Base-by-base conservation (phyloP, 2,329 filamentous ascomycete species). In the Ceratocystis colombiana region DNA sequence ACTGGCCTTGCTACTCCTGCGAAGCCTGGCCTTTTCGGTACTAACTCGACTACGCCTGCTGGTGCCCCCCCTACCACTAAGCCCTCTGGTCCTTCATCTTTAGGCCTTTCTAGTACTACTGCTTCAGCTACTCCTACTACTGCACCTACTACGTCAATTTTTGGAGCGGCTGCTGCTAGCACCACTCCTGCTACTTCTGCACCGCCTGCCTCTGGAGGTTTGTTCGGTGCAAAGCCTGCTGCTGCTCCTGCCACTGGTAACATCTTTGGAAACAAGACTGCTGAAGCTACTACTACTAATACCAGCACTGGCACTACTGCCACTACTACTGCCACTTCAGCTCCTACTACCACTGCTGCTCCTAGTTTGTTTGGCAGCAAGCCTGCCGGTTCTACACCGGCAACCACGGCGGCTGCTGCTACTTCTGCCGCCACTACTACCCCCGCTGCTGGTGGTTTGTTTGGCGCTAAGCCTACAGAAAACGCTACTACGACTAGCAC, bases 381-480 rank as follows among this genome's bases (percentile, higher is more conserved):
- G 37, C 46, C 70, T 22, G 62, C 64, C 22, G 57, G 48, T 6
- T 41, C 65, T 64, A 41, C 61, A 8, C 15, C 65, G 8, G 48
- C 65, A n/a, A 67, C 50, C 20, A 50, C 37, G 10, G 37, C 37
- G 5, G 37, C 37, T 48, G 30, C 22, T 20, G n/a, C 45, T 41
- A 22, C 64, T 22, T 2, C 64, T 10, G 10, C 37, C 10, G 37
- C 8, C 37, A 12, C 61, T 53, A 6, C 55, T 30, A 37, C 62
- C 3, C 0, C 66, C 46, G 20, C 48, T 57, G 15, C 41, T 25
- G 62, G 61, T 25, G 71, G 73, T 8, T 69, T 80, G 22, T 81
- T 82, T 64, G 75, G 76, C 64, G 71, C 74, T 20, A 79, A 78
- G 71, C 73, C 76, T 46, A 72, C 76, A 8, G 69, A 76, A n/a